Evolutionary conservation across 768 basidiomycete genomes (phyloP), one percentile per base, ranked within the genome.

Genomic region (Suillus brevipes): DNA sequence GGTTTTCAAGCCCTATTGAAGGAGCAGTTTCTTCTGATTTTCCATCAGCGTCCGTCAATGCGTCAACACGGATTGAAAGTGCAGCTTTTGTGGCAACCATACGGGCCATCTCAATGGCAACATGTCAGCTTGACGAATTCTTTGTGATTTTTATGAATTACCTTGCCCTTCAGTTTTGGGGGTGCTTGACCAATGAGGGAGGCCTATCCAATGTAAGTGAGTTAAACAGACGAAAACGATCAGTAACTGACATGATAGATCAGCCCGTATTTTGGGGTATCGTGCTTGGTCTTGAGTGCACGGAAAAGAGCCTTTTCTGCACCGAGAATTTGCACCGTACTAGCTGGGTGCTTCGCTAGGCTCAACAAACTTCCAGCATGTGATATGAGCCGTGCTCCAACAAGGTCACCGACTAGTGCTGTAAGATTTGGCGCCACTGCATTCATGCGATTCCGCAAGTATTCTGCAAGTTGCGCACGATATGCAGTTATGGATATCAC

Each of bases 11-110:
- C 64, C 97, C 97, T 74, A 98, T 89, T 70, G 93, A 87, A 1
- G 95, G 88, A 3, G 95, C 92, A 8, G 82, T 77, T 45, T 87
- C 80, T 65, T 91, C 94, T 1, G 93, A 94, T 77, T 98, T 97
- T 70, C 89, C 91, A 65, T 98, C 94, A 10, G 89, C 83, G 66
- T 97, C 95, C 49, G 96, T 91, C 55, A 99, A 89, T 8, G 97
- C 97, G 70, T 99, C 97, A 43, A 99, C 94, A 77, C 97, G 97
- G 72, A 97, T 94, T 6, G 97, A 97, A 16, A 99, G 87, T 1
- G 97, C 93, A 4, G 97, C 89, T 83, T 99, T 99, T 57, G 97
- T 99, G 58, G 97, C 96, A 37, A 99, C 95, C 97, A 99, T 99
- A 73, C 97, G 93, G 25, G 97, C 97, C 97, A 99, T 99, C 90